Percentiles rank a stretch among this genome's conserved stretches.
Evolutionary conservation across 1,139 yeast species (phyloP).

Genomic region (Kurtzmaniella natalensis): DNA sequence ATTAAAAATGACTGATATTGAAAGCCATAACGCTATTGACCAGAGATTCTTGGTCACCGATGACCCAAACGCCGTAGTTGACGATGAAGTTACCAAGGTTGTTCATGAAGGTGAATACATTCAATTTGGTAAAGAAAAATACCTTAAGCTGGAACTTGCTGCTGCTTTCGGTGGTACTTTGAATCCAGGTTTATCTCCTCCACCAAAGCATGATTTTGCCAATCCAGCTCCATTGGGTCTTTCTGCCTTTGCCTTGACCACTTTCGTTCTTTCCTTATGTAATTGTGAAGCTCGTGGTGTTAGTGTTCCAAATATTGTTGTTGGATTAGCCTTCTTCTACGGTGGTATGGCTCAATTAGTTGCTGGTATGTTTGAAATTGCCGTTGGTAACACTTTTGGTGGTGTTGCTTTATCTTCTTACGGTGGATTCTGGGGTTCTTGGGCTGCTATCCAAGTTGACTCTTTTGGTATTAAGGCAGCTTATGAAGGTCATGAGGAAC

Average conservation of each 20-base stretch:
- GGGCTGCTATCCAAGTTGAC: constrained; percentile 67
- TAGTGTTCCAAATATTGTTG: constrained; percentile 29
- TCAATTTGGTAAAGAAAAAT: constrained; percentile 69
- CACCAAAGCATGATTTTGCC: constrained; percentile 70
- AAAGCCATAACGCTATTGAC: constrained; percentile 25
- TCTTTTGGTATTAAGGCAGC: constrained; percentile 70
- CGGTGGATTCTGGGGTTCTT: constrained; percentile 89
- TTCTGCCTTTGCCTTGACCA: constrained; percentile 78
- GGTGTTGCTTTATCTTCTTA: constrained; percentile 77
- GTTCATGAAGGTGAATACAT: constrained; percentile 53
- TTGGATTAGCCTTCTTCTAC: constrained; percentile 77
- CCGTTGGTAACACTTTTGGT: constrained; percentile 84
- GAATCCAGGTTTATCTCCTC: constrained; percentile 60
- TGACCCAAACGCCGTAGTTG: constrained; percentile 7
- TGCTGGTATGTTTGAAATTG: constrained; percentile 79
- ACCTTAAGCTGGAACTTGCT: constrained; percentile 54
- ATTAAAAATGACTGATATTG: constrained; percentile 19
- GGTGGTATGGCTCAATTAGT: constrained; percentile 74
- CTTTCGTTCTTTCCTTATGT: constrained; percentile 69
- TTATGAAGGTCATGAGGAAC: constrained; percentile 35
- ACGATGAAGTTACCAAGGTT: constrained; percentile 20
- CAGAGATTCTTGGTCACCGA: constrained; percentile 13
- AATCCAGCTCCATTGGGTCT: constrained; percentile 90
- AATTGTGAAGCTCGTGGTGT: constrained; percentile 36
- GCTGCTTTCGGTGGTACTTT: constrained; percentile 74